Evolutionary conservation across 139 green algal genomes (phyloP).

Genomic region (Auxenochlorella pyrenoidosa): DNA sequence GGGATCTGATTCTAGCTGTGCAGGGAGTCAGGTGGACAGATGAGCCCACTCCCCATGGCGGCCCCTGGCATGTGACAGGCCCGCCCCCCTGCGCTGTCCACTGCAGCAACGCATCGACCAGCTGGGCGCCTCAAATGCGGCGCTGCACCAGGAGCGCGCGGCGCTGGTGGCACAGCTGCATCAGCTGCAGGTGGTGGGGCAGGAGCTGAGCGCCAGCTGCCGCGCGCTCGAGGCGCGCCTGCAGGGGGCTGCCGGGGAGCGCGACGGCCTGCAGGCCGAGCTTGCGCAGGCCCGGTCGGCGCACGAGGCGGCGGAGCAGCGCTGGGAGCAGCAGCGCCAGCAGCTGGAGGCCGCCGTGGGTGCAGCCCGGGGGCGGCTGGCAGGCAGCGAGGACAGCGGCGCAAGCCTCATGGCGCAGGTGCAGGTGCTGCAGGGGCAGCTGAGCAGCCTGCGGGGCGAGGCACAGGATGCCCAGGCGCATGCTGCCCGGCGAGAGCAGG

Average conservation of each 20-base stretch:
- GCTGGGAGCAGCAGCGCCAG: conserved; percentile 14
- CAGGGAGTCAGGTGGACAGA: too few species aligned
- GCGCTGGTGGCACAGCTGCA: conserved; percentile 24
- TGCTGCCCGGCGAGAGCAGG: not conserved
- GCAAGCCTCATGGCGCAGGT: not conserved
- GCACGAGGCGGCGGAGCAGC: not conserved
- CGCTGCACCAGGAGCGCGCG: conserved; percentile 4
- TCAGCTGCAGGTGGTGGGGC: conserved; percentile 26
- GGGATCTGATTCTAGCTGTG: too few species aligned
- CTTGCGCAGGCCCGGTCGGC: not conserved
- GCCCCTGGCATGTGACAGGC: not conserved
- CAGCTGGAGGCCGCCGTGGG: conserved; percentile 12
- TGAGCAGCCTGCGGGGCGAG: not conserved
- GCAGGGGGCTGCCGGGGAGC: not conserved
- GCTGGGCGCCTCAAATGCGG: not conserved
- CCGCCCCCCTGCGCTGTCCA: not conserved
- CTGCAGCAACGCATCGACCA: conserved; percentile 1
- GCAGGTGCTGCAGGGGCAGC: conserved; percentile 13
- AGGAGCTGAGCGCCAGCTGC: conserved; percentile 41
- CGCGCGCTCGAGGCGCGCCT: conserved; percentile 7
- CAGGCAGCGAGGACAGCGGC: not conserved
- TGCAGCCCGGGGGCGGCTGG: not conserved
- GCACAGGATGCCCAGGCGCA: not conserved
- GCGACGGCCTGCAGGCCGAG: not conserved
- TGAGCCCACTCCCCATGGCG: too few species aligned